Conservation (phyloP, 352 stramenopile species). For the Phytopythium montanum region DNA sequence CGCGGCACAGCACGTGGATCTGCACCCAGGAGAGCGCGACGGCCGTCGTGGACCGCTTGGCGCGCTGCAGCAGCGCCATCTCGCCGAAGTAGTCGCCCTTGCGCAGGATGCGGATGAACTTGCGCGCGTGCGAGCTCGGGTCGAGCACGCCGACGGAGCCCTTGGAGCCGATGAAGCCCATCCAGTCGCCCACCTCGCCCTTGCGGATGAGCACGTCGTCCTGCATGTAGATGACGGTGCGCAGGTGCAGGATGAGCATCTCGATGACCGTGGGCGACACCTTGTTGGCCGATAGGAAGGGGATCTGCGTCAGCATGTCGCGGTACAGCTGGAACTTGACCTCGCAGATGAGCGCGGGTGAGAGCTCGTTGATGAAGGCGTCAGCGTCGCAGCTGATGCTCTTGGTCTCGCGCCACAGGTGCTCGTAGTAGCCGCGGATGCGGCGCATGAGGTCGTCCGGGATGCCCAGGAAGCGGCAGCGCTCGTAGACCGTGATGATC, state of each 20-base stretch:
- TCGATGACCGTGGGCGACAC: constrained; percentile 69
- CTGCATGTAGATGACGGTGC: constrained; percentile 79
- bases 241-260: constrained; percentile 68
- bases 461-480: constrained; percentile 64
- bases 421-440: constrained; percentile 67
- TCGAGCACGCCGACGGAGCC: constrained; percentile 65
- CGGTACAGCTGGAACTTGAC: constrained; percentile 78
- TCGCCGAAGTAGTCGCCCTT: constrained; percentile 80
- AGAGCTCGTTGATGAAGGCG: constrained; percentile 75
- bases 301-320: constrained; percentile 78
- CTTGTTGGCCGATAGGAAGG: constrained; percentile 64
- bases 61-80: constrained; percentile 61
- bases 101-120: constrained; percentile 60
- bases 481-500: constrained; percentile 56
- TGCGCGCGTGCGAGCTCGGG: constrained; percentile 31
- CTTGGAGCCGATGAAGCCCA: constrained; percentile 79
- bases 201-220: constrained; percentile 78
- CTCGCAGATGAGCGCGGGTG: constrained; percentile 62
- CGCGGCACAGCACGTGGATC: constrained; percentile 59
- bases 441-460: constrained; percentile 40
- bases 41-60: constrained; percentile 60
- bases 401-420: constrained; percentile 65
- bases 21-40: constrained; percentile 75
- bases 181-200: constrained; percentile 79
- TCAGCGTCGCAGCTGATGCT: constrained; percentile 60